Percentiles rank a stretch among this genome's conserved stretches.
Conservation (phyloP, 2,329 filamentous ascomycete species). For the Zalaria sp. region DNA sequence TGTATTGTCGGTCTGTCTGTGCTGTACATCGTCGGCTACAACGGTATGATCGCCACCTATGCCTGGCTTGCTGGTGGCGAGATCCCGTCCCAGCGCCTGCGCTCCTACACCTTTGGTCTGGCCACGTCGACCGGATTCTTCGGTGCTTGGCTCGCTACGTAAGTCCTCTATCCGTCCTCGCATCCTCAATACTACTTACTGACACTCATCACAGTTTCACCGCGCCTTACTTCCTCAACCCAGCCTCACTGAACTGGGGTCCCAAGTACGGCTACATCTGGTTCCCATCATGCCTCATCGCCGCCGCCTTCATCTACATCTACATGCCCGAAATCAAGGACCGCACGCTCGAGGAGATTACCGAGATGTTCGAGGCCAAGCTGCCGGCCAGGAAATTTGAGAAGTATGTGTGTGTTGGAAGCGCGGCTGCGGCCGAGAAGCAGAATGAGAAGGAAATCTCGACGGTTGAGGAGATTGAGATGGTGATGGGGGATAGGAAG, state of each 20-base stretch:
- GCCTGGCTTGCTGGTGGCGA: constrained; percentile 45
- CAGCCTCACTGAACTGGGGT: constrained; percentile 39
- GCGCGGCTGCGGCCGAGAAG: not conserved
- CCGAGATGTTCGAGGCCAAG: constrained; percentile 35
- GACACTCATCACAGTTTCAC: constrained; percentile 25
- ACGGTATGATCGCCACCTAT: constrained; percentile 38
- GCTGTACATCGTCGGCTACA: constrained; percentile 41
- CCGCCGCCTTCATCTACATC: constrained; percentile 26
- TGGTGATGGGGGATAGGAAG: not conserved
- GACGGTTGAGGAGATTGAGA: not conserved
- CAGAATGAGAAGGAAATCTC: constrained; percentile 1
- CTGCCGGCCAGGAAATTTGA: constrained; percentile 30
- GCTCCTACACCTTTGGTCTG: constrained; percentile 41
- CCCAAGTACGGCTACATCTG: constrained; percentile 46
- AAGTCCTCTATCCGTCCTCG: not conserved
- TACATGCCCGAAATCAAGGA: constrained; percentile 41
- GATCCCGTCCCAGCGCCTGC: constrained; percentile 41
- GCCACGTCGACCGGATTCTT: constrained; percentile 41
- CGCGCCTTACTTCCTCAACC: constrained; percentile 47
- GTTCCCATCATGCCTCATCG: constrained; percentile 23
- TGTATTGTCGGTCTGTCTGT: constrained; percentile 39
- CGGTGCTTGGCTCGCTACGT: constrained; percentile 40
- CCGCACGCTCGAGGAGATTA: constrained; percentile 39
- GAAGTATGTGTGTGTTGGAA: constrained; percentile 20
- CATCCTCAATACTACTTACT: not conserved